phyloP scores from a whole-genome alignment of 2,329 filamentous ascomycete species.

The Exophiala bonariae region DNA sequence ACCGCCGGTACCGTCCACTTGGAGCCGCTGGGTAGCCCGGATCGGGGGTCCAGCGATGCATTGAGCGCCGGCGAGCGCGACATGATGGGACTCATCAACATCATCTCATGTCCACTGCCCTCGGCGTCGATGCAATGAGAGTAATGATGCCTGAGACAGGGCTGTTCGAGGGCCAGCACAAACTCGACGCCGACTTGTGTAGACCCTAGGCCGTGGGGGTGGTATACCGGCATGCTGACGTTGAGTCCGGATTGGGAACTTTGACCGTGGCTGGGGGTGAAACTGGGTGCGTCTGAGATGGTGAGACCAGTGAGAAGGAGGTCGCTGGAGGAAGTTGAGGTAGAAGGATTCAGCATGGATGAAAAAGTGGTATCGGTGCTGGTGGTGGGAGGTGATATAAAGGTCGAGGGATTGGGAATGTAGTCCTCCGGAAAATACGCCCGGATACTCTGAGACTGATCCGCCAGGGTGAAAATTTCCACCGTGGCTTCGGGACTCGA shows the following conservation, averaged over 20 bases:
- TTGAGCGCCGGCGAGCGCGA: slow-evolving; percentile 21
- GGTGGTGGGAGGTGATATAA: slow-evolving; percentile 2
- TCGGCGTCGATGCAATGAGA: slow-evolving; percentile 17
- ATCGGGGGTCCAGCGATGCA: slow-evolving; percentile 5
- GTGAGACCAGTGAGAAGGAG: slow-evolving; percentile 5
- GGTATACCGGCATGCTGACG: slow-evolving; percentile 12
- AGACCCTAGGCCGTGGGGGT: slow-evolving; percentile 31
- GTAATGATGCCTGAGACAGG: slow-evolving; percentile 29
- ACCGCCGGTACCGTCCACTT: slow-evolving; percentile 31
- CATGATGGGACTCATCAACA: slow-evolving; percentile 31
- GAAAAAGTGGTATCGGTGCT: too few species aligned
- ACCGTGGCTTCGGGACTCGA: slow-evolving; percentile 17
- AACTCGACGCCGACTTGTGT: slow-evolving; percentile 35
- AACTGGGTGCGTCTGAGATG: slow-evolving; percentile 8
- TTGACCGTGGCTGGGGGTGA: too few species aligned
- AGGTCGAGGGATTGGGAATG: not conserved
- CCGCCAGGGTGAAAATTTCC: slow-evolving; percentile 14
- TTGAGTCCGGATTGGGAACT: not conserved
- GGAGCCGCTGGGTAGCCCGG: slow-evolving; percentile 17
- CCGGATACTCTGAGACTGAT: slow-evolving; percentile 16
- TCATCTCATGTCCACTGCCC: slow-evolving; percentile 31
- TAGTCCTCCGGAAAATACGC: slow-evolving; percentile 14
- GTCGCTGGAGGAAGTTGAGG: slow-evolving; percentile 6
- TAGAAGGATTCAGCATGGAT: too few species aligned
- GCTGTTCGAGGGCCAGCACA: slow-evolving; percentile 33